Evolutionary conservation across 441 rosid species (phyloP), one percentile per base, ranked within the genome.

Genomic region (Melastoma candidum): DNA sequence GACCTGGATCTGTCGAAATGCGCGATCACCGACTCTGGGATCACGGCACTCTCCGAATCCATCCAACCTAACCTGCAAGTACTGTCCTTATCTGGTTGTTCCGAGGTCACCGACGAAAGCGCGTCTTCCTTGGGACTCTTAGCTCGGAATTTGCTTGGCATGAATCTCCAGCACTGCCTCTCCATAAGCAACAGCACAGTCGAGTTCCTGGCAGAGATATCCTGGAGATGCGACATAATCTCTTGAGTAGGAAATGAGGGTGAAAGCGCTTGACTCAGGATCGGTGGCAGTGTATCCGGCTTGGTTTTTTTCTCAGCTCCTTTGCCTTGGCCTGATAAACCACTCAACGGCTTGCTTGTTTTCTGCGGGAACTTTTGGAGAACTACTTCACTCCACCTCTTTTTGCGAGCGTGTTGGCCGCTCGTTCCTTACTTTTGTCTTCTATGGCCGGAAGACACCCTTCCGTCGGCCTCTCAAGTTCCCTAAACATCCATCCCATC

Each of bases 181-280:
- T 70, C 78, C 53, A 81, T 93, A 76, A 86, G 93, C 77, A 63
- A 74, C 71, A 62, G 72, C 58, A 61, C 77, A 2, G 71, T 85
- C 45, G 85, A 76, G 55, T 47, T 51, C 48, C 85, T 93, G 46
- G 71, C 81, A 11, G 93, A 83, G 66, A 74, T 65, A 62, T 68
- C 87, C 68, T 87, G 99, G 95, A 81, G 90, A 73, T 89, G 99
- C 52, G 95, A 89, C 62, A 84, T 89, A 68, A 93, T 93, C 57
- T 82, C 71, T 63, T 88, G 63, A 76, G 22, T 17, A 17, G 22
- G 22, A 17, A 17, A 17, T 17, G 22, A 17, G 22, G 22, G 22
- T 17, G 22, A 17, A 17, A 17, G 22, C 22, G 22, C 22, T 17
- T 1, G 22, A 17, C 22, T 17, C 22, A 17, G 22, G 22, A 17